Conservation (phyloP, 768 basidiomycete species). For the Daedalea quercina region DNA sequence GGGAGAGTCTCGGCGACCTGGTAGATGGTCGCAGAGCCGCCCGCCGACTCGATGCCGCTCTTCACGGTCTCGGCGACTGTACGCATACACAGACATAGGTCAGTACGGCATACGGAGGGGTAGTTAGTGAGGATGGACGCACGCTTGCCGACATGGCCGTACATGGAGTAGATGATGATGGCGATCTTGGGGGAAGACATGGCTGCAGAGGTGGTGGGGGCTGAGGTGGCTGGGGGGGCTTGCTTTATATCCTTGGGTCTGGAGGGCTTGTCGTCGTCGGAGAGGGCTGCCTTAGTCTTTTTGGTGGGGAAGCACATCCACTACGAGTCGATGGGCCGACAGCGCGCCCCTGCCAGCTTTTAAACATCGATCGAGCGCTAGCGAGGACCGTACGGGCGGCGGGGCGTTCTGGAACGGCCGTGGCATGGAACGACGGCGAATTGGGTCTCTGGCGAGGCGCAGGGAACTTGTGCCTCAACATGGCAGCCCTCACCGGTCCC, state of each 20-base stretch:
- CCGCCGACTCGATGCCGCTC: conserved; percentile 33
- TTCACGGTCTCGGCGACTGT: conserved; percentile 56
- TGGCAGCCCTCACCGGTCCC: too few relatives aligned
- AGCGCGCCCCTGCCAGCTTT: too few relatives aligned
- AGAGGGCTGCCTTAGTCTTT: conserved; percentile 13
- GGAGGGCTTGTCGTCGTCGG: conserved; percentile 11
- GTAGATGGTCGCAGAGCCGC: conserved; percentile 41
- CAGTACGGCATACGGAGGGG: background rate
- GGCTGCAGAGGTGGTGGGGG: conserved; percentile 2
- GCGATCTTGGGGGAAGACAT: conserved; percentile 45
- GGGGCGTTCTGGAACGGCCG: too few relatives aligned
- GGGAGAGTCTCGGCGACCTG: conserved; percentile 77
- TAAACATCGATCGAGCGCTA: too few relatives aligned
- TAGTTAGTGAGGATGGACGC: conserved; percentile 1
- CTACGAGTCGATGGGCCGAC: too few relatives aligned
- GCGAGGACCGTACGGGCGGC: too few relatives aligned
- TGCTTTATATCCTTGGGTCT: conserved; percentile 3
- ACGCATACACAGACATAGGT: conserved; percentile 3
- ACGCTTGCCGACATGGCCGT: conserved; percentile 70
- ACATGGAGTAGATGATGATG: conserved; percentile 70
- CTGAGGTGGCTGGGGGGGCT: conserved; percentile 6
- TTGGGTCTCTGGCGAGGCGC: too few relatives aligned
- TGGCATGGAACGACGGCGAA: too few relatives aligned
- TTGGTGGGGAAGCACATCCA: conserved; percentile 19
- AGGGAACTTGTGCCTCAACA: too few relatives aligned